Evolutionary conservation across 768 basidiomycete genomes (phyloP).

Genomic region (Mycena venus): DNA sequence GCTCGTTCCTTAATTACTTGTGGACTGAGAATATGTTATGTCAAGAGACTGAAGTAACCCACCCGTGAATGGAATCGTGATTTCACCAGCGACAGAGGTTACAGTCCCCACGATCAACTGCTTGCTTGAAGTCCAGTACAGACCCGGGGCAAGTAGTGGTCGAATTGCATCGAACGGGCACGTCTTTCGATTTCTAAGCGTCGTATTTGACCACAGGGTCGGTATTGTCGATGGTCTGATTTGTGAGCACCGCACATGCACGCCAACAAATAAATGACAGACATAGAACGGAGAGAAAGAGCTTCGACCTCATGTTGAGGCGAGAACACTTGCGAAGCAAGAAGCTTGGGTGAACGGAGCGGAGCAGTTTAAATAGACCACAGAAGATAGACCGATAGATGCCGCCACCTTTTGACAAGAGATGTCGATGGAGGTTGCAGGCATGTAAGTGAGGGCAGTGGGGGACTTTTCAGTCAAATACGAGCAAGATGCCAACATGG

Average conservation of each 20-base stretch:
- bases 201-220: neutral
- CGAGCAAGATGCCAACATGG: too few relatives aligned
- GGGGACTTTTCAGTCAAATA: too few relatives aligned
- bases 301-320: neutral
- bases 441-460: too few relatives aligned
- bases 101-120: neutral
- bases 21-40: neutral
- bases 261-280: neutral
- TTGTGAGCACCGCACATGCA: neutral
- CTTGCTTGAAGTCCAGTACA: neutral
- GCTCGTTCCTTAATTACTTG: neutral
- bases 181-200: neutral
- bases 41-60: too few relatives aligned
- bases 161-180: neutral
- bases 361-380: too few relatives aligned
- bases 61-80: neutral
- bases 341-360: too few relatives aligned
- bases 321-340: neutral
- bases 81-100: neutral
- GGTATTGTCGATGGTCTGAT: neutral
- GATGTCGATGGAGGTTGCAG: too few relatives aligned
- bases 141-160: neutral
- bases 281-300: neutral
- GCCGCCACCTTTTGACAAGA: too few relatives aligned
- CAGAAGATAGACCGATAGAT: too few relatives aligned